phyloP scores from a whole-genome alignment of 192 early-diverging fungal genomes.

The Funneliformis geosporum region DNA sequence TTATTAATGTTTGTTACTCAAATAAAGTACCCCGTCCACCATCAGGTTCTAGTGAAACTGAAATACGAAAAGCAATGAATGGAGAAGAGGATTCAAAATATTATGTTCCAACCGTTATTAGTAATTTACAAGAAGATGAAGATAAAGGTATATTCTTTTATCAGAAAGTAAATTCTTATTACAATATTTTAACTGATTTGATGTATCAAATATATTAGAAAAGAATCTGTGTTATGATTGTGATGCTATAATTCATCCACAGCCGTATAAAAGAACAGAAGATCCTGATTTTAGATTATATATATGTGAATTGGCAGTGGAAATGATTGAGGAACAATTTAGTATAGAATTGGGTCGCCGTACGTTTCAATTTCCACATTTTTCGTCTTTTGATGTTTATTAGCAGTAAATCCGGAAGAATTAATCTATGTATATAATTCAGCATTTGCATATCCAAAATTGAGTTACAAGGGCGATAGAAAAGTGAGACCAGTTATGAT shows the following conservation, averaged over 20 bases:
- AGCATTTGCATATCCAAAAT: slow-evolving; percentile 15
- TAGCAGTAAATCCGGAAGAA: background rate
- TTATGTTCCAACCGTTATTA: slow-evolving; percentile 65
- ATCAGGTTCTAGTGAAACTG: slow-evolving; percentile 52
- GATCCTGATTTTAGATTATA: slow-evolving; percentile 70
- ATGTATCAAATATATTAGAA: background rate
- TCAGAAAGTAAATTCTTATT: background rate
- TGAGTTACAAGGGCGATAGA: slow-evolving; percentile 2
- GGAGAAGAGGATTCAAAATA: slow-evolving; percentile 62
- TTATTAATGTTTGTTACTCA: slow-evolving; percentile 69
- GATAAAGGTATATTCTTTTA: slow-evolving; percentile 49
- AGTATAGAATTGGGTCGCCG: slow-evolving; percentile 58
- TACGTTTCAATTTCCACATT: slow-evolving; percentile 33
- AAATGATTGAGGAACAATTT: slow-evolving; percentile 68
- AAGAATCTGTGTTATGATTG: slow-evolving; percentile 56
- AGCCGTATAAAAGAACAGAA: slow-evolving; percentile 52
- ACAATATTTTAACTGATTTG: background rate
- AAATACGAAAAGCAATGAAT: slow-evolving; percentile 63
- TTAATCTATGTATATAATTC: slow-evolving; percentile 8
- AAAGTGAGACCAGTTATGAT: slow-evolving; percentile 9
- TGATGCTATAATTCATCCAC: slow-evolving; percentile 69
- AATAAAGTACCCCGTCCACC: slow-evolving; percentile 61
- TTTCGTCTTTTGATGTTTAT: background rate
- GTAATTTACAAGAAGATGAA: slow-evolving; percentile 48
- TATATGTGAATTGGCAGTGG: slow-evolving; percentile 65